Percentiles rank a stretch among this genome's conserved stretches.
Evolutionary conservation across 2,329 filamentous ascomycete species (phyloP).

Genomic region (Reticulascus tulasneorum): DNA sequence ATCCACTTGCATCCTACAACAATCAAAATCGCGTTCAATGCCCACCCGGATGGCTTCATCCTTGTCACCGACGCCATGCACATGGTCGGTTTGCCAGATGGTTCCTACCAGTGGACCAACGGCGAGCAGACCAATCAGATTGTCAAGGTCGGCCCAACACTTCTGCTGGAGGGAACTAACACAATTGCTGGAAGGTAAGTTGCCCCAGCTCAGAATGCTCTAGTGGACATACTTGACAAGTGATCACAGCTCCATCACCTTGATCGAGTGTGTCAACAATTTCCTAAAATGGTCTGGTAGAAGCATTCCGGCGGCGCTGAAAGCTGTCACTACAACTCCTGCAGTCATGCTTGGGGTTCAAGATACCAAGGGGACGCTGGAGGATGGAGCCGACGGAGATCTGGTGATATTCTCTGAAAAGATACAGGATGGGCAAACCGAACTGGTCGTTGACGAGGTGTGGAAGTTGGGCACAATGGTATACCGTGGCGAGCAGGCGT

Average conservation of each 20-base stretch:
- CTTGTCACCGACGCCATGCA: constrained; percentile 93
- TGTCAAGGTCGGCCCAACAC: constrained; percentile 65
- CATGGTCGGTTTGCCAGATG: constrained; percentile 77
- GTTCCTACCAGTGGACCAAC: constrained; percentile 83
- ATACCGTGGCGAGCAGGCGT: constrained; percentile 16
- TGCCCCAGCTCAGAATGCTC: constrained; percentile 3
- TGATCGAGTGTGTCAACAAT: constrained; percentile 81
- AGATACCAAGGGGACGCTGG: constrained; percentile 61
- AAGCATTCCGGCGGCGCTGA: constrained; percentile 63
- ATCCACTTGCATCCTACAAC: constrained; percentile 86
- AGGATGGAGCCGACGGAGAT: constrained; percentile 63
- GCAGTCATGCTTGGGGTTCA: constrained; percentile 70
- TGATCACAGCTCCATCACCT: constrained; percentile 54
- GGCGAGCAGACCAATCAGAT: constrained; percentile 54
- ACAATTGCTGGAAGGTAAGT: constrained; percentile 72
- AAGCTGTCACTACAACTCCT: constrained; percentile 71
- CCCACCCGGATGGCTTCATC: constrained; percentile 79
- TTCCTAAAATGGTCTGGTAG: constrained; percentile 72
- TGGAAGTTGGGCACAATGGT: constrained; percentile 72
- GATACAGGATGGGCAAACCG: constrained; percentile 37
- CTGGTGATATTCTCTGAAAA: constrained; percentile 64
- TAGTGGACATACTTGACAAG: constrained; percentile 4
- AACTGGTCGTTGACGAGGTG: constrained; percentile 66
- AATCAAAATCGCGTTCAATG: constrained; percentile 83
- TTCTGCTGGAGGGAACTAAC: constrained; percentile 74